Conservation (phyloP, 2,329 filamentous ascomycete genomes). For the Neobulgaria alba region DNA sequence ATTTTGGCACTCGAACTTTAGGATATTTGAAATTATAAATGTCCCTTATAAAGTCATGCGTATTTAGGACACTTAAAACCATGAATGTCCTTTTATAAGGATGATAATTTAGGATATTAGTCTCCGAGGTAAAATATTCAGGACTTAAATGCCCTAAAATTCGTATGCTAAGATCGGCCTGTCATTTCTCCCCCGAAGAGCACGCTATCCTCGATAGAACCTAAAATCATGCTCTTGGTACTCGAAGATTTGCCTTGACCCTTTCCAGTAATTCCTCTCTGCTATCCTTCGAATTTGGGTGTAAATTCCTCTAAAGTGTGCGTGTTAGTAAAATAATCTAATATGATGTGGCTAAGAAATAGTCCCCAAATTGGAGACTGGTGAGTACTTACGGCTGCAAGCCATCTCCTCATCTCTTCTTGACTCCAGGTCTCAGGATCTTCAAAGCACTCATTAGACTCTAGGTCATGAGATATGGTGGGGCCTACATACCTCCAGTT, state of each 20-base stretch:
- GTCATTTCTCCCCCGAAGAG: too few species aligned
- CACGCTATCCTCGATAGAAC: too few species aligned
- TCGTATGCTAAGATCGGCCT: too few species aligned
- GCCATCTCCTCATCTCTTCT: constrained; percentile 73
- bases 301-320: constrained; percentile 47
- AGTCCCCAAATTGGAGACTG: not conserved
- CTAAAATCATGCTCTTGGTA: constrained; percentile 22
- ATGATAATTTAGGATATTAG: too few species aligned
- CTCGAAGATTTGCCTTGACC: constrained; percentile 58
- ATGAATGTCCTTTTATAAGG: too few species aligned
- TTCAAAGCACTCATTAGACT: constrained; percentile 23
- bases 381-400: constrained; percentile 61
- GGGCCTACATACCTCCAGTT: constrained; percentile 51
- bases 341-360: not conserved
- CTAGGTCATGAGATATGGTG: not conserved
- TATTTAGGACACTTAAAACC: too few species aligned
- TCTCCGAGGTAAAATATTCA: too few species aligned
- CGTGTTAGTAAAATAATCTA: constrained; percentile 1
- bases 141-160: too few species aligned
- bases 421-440: constrained; percentile 66
- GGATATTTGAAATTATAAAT: too few species aligned
- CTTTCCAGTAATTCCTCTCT: constrained; percentile 58
- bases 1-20: too few species aligned
- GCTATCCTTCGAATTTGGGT: constrained; percentile 49
- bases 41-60: too few species aligned